Evolutionary conservation across 345 rosid genomes (phyloP), one percentile per base, ranked within the genome.

Genomic region (Eucalyptus victrix): DNA sequence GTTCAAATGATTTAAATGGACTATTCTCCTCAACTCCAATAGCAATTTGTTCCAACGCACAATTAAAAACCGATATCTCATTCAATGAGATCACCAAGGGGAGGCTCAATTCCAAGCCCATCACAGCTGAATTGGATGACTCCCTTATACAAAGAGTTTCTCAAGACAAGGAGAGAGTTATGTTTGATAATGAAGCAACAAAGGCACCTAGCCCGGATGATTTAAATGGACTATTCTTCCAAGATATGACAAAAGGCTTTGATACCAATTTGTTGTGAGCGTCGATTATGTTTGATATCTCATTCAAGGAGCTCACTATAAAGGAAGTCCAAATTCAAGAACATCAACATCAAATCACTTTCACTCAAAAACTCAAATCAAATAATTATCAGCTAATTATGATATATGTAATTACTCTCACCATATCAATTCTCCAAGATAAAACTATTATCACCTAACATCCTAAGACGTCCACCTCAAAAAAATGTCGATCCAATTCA

Each of bases 121-220:
- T 62, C 72, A 62, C 72, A 62, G 32, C 18, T 30, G 17, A 30
- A 18, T 62, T 62, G 9, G 4, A 28, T 62, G 72, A 62, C 18
- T 62, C 32, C 7, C 18, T 65, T 1, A 4, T 67, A 67, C 23
- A 32, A 67, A 67, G 40, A 67, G 80, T n/a, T 67, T 0, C 80
- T 67, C 40, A 0, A 32, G 42, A 67, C 1, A 18, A 32, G 80
- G 24, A 32, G 42, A 32, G 1, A 67, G 23, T 67, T 6, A 0
- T 32, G 42, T 34, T 67, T 32, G 42, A 67, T 67, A 12, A 4
- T 17, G 40, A 67, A 67, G 42, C 42, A 32, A 32, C 80, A 17
- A 67, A 67, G 40, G 42, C 42, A 32, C 24, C 80, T 32, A 32
- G 24, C 80, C 80, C 3, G 12, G 40, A 67, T 67, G 80, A 67